Base-by-base conservation (phyloP, 768 basidiomycete genomes). In the Leccinum incarnatum region DNA sequence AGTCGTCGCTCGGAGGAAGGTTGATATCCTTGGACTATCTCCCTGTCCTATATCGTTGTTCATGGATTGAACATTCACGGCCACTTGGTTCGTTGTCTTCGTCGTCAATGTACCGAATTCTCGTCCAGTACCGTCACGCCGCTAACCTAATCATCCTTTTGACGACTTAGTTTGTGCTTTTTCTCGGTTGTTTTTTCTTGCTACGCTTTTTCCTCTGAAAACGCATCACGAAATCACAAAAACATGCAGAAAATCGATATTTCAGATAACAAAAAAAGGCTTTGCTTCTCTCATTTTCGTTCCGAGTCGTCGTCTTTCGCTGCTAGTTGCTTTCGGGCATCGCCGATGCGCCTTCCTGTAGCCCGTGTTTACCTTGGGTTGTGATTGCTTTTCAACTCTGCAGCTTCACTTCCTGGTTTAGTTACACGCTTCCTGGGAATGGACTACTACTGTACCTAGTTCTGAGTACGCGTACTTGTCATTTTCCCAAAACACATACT, bases 231-330 rank as follows among this genome's bases (percentile, higher is more conserved):
- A 74, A 72, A 73, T 50, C 64, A 68, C 65, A 72, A 78, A 74
- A 75, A 71, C 73, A 79, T 55, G 59, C 62, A 74, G 59, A 73
- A 72, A 73, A 74, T 55, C 21, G 40, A 32, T 53, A 58, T 57
- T 56, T 72, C 76, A 72, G 75, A 69, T 63, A 65, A 76, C 76
- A 83, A 84, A 84, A 83, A 81, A 73, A 68, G 67, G 62, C 48
- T 59, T 14, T 71, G 74, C 71, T 32, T 32, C 75, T 72, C 68
- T 47, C 45, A 64, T 65, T 69, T 73, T 73, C 76, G 37, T 76
- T 55, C 8, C 29, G 29, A 29, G 29, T 29, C 50, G 6, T 56
- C 29, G 29, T 59, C 45, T 42, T 57, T 61, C 23, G 50, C 52
- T 57, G 40, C 62, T 66, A 58, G 64, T 69, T 62, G 50, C 58